Evolutionary conservation across 768 basidiomycete genomes (phyloP).

Genomic region (Russula sp.): DNA sequence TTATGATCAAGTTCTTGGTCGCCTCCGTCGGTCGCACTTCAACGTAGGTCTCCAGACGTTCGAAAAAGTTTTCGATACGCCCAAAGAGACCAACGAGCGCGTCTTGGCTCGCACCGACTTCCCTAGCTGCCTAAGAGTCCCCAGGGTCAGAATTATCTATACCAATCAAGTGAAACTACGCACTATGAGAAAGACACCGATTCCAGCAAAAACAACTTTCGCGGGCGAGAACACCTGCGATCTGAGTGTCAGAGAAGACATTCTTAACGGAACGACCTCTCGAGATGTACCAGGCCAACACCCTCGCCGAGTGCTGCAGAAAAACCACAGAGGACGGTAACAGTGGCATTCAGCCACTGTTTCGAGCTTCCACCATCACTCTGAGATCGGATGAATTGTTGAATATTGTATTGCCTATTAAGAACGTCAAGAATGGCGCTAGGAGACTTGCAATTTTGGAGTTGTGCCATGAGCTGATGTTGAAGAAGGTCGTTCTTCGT

Average conservation of each 20-base stretch:
- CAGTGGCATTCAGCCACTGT: constrained; percentile 6
- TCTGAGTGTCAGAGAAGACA: neutral
- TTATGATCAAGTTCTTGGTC: neutral
- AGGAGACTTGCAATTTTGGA: neutral
- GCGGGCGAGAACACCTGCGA: neutral
- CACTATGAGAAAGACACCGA: neutral
- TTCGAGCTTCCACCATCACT: neutral
- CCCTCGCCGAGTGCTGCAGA: neutral
- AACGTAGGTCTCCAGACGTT: neutral
- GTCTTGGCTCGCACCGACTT: neutral
- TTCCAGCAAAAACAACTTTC: constrained; percentile 4
- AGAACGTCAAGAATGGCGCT: neutral
- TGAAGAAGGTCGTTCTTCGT: constrained; percentile 1
- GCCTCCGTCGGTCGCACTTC: neutral
- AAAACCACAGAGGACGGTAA: neutral
- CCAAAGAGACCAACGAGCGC: neutral
- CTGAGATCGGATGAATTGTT: neutral
- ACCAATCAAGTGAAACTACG: neutral
- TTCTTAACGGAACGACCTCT: neutral
- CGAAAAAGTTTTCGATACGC: constrained; percentile 2
- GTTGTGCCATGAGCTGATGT: neutral
- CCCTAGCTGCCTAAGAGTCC: neutral
- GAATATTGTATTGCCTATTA: neutral
- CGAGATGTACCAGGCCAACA: neutral
- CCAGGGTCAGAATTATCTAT: neutral